Conservation (phyloP, 371 early-diverging fungal genomes). For the Mucor ambiguus region DNA sequence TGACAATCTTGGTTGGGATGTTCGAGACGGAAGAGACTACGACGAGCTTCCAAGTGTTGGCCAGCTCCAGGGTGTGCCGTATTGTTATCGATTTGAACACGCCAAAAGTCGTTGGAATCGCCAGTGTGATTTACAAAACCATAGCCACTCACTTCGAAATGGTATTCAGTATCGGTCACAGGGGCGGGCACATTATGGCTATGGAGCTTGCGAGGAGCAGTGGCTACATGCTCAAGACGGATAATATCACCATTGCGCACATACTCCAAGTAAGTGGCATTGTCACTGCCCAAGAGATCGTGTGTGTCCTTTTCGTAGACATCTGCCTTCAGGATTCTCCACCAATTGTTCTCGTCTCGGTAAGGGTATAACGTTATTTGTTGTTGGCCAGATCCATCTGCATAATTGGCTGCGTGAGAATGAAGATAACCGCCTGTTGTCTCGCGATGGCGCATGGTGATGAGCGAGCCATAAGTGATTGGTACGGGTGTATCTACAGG, state of each 20-base stretch:
- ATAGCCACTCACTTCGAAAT: constrained; percentile 84
- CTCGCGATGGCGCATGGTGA: constrained; percentile 78
- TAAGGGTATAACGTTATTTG: constrained; percentile 94
- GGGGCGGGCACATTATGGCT: constrained; percentile 67
- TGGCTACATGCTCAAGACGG: constrained; percentile 60
- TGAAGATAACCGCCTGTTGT: constrained; percentile 85
- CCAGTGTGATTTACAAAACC: constrained; percentile 51
- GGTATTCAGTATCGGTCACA: constrained; percentile 85
- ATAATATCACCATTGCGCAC: constrained; percentile 60
- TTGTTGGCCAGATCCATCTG: constrained; percentile 88
- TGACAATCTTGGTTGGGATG: constrained; percentile 78
- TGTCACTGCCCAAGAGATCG: constrained; percentile 41
- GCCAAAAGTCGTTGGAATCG: constrained; percentile 75
- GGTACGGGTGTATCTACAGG: constrained; percentile 61
- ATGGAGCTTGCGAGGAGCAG: constrained; percentile 46
- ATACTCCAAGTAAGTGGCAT: constrained; percentile 45
- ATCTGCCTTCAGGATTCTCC: constrained; percentile 66
- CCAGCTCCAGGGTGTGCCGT: constrained; percentile 50
- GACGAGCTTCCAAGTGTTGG: constrained; percentile 61
- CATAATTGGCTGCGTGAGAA: constrained; percentile 85
- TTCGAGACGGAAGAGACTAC: constrained; percentile 69
- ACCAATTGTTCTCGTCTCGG: constrained; percentile 86
- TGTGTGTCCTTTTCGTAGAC: constrained; percentile 10
- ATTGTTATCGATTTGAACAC: constrained; percentile 64
- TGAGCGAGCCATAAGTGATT: constrained; percentile 76